Percentiles rank a stretch among this genome's conserved stretches.
Conservation (phyloP, 1,284 basidiomycete genomes). For the Jaminaea rosea region DNA sequence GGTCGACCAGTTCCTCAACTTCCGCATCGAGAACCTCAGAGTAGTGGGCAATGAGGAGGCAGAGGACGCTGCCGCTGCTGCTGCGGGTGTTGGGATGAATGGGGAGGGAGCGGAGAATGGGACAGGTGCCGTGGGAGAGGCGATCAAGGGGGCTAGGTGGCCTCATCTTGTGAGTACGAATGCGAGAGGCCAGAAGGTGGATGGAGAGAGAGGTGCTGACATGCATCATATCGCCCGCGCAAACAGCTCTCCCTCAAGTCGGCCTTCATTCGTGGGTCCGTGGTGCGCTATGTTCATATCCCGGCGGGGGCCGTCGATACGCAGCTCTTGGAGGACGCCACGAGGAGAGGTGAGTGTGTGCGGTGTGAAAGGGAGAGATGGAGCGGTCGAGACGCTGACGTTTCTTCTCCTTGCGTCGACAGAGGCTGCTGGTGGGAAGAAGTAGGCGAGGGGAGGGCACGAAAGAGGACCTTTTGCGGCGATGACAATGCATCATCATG, state of each 20-base stretch:
- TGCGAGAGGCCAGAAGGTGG: no score
- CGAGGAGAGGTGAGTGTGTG: constrained; percentile 61
- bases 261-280: constrained; percentile 95
- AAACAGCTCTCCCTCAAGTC: constrained; percentile 93
- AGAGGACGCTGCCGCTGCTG: constrained; percentile 5
- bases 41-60: constrained; percentile 50
- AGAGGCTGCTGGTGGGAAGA: no score
- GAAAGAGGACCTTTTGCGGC: no score
- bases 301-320: constrained; percentile 89
- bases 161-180: constrained; percentile 80
- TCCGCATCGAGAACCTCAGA: constrained; percentile 85
- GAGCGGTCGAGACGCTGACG: no score
- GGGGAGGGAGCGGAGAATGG: background rate
- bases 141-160: constrained; percentile 72
- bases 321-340: constrained; percentile 91
- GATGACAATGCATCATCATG: no score
- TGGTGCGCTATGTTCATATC: constrained; percentile 92
- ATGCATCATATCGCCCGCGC: no score
- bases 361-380: no score
- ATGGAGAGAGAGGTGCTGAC: no score
- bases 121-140: no score
- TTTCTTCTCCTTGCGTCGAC: no score
- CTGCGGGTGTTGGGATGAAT: background rate
- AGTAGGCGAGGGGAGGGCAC: no score
- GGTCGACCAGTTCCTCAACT: constrained; percentile 99